Evolutionary conservation across 2,329 filamentous ascomycete genomes (phyloP).

Genomic region (Parascedosporium putredinis): DNA sequence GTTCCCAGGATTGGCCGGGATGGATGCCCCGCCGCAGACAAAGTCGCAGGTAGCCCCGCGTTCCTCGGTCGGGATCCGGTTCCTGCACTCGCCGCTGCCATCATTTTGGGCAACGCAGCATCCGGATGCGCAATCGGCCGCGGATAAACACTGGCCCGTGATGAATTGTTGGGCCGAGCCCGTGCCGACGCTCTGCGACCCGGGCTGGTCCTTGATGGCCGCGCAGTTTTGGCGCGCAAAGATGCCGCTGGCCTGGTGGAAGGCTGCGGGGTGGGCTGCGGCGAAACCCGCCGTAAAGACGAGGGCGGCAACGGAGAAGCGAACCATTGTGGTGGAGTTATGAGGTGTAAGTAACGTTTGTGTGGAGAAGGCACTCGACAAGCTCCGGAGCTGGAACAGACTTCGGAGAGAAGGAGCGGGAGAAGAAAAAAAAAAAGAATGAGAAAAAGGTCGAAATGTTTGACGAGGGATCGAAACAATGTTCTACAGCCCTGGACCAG

Average conservation of each 20-base stretch:
- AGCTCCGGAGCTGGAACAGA: too few relatives aligned
- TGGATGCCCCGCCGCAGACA: background rate
- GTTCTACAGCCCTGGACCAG: too few relatives aligned
- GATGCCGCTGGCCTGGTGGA: background rate
- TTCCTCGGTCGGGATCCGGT: background rate
- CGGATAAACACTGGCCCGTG: slow-evolving; percentile 15
- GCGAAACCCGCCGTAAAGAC: slow-evolving; percentile 1
- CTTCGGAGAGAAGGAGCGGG: too few relatives aligned
- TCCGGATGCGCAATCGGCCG: slow-evolving; percentile 19
- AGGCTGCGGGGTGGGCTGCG: background rate
- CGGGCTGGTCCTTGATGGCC: slow-evolving; percentile 11
- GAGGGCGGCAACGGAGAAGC: slow-evolving; percentile 12
- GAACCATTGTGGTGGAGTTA: slow-evolving; percentile 4
- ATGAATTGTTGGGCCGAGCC: slow-evolving; percentile 18
- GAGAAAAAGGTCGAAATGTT: background rate
- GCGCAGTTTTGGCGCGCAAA: slow-evolving; percentile 4
- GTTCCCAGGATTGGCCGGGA: background rate
- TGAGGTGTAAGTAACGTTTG: too few relatives aligned
- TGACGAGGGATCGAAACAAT: background rate
- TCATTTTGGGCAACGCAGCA: slow-evolving; percentile 19
- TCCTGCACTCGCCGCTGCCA: slow-evolving; percentile 8
- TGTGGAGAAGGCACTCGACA: background rate
- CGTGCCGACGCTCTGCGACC: slow-evolving; percentile 16
- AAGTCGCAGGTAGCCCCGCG: slow-evolving; percentile 4
- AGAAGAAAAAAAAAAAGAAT: background rate